Evolutionary conservation across 805 yeast species (phyloP).

Genomic region (Yarrowia porcina): DNA sequence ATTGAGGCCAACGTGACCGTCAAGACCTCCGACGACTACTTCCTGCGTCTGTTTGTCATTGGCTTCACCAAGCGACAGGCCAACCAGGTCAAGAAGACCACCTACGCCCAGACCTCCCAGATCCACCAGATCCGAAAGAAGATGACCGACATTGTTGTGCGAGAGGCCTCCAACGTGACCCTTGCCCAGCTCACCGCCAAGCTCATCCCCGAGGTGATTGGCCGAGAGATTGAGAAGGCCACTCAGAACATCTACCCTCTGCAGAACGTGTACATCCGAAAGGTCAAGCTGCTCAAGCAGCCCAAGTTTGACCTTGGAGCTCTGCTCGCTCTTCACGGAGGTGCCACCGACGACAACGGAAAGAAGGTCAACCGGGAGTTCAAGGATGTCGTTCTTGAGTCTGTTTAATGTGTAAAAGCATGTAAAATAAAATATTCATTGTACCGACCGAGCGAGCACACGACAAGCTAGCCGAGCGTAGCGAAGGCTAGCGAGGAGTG

Average conservation of each 20-base stretch:
- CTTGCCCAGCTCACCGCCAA: slow-evolving; percentile 95
- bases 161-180: slow-evolving; percentile 93
- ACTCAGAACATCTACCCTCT: slow-evolving; percentile 94
- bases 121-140: slow-evolving; percentile 96
- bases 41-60: slow-evolving; percentile 91
- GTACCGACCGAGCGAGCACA: no score
- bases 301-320: slow-evolving; percentile 98
- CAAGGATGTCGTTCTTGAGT: slow-evolving; percentile 98
- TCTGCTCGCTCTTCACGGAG: slow-evolving; percentile 96
- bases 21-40: slow-evolving; percentile 97
- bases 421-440: slow-evolving; percentile 27
- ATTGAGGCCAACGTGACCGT: slow-evolving; percentile 98
- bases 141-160: slow-evolving; percentile 93
- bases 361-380: slow-evolving; percentile 92
- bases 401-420: slow-evolving; percentile 56
- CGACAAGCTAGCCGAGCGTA: no score
- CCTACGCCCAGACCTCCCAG: slow-evolving; percentile 97
- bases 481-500: no score
- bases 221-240: slow-evolving; percentile 97
- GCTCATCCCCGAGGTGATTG: slow-evolving; percentile 97
- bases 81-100: slow-evolving; percentile 95
- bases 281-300: slow-evolving; percentile 96
- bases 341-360: slow-evolving; percentile 92
- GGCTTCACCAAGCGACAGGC: slow-evolving; percentile 98
- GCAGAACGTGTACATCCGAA: slow-evolving; percentile 98